Conservation (phyloP, 1,139 yeast species). For the Wickerhamomyces sp. region DNA sequence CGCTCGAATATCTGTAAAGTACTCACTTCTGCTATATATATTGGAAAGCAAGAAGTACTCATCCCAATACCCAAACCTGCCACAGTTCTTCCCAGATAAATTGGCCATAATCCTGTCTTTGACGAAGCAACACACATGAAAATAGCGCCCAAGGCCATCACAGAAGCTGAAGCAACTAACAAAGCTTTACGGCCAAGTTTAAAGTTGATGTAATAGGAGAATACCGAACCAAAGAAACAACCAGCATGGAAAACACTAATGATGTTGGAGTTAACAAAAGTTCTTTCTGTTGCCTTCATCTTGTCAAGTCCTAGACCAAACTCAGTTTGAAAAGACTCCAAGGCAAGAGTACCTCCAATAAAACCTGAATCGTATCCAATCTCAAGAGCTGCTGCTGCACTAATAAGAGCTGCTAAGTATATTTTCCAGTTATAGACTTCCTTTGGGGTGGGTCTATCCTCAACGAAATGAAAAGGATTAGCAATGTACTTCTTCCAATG, state of each 20-base stretch:
- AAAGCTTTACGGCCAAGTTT: conserved; percentile 36
- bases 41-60: conserved; percentile 32
- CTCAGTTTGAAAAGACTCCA: conserved; percentile 31
- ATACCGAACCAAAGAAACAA: conserved; percentile 38
- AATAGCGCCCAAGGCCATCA: conserved; percentile 41
- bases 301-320: conserved; percentile 29
- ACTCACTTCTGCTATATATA: no score
- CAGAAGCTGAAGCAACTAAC: conserved; percentile 32
- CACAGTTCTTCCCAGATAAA: conserved; percentile 34
- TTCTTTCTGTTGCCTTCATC: conserved; percentile 24
- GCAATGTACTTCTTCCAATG: conserved; percentile 1
- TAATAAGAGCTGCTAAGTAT: conserved; percentile 24
- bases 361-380: conserved; percentile 41
- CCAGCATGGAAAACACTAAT: conserved; percentile 32
- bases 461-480: conserved; percentile 11
- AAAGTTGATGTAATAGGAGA: conserved; percentile 38
- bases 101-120: conserved; percentile 26
- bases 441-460: conserved; percentile 16
- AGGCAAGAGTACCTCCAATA: conserved; percentile 36
- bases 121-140: conserved; percentile 31
- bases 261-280: conserved; percentile 22
- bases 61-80: conserved; percentile 34
- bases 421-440: conserved; percentile 22
- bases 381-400: conserved; percentile 33
- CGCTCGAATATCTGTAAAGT: no score